Evolutionary conservation across 2,329 filamentous ascomycete species (phyloP).

Genomic region (Aureobasidium sp.): DNA sequence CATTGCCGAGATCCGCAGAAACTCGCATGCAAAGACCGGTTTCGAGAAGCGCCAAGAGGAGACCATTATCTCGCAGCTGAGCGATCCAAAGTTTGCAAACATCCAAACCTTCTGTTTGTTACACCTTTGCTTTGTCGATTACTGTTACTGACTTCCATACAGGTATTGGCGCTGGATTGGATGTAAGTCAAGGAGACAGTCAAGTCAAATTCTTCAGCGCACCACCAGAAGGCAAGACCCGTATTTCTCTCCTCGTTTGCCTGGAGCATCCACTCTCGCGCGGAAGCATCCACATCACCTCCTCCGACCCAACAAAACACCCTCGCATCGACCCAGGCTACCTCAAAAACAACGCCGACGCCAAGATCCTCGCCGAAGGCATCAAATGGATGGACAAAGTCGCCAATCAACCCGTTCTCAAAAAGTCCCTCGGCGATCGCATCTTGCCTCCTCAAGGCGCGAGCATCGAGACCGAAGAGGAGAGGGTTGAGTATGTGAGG

Average conservation of each 20-base stretch:
- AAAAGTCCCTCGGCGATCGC: slow-evolving; percentile 33
- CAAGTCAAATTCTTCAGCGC: slow-evolving; percentile 29
- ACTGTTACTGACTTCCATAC: background rate
- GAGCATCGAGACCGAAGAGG: slow-evolving; percentile 24
- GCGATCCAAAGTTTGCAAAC: slow-evolving; percentile 30
- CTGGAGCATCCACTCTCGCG: slow-evolving; percentile 26
- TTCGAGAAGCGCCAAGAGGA: slow-evolving; percentile 32
- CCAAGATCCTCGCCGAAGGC: slow-evolving; percentile 27
- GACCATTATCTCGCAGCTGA: slow-evolving; percentile 27
- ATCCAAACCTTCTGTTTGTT: slow-evolving; percentile 30
- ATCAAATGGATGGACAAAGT: slow-evolving; percentile 38
- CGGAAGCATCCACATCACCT: slow-evolving; percentile 27
- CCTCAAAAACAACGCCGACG: slow-evolving; percentile 26
- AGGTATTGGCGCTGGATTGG: slow-evolving; percentile 27
- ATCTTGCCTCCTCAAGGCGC: slow-evolving; percentile 28
- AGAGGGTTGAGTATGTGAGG: slow-evolving; percentile 24
- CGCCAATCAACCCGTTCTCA: slow-evolving; percentile 37
- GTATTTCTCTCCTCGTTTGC: slow-evolving; percentile 26
- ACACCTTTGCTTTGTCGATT: slow-evolving; percentile 7
- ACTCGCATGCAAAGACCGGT: slow-evolving; percentile 29
- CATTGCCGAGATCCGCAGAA: slow-evolving; percentile 26
- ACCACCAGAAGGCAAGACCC: slow-evolving; percentile 28
- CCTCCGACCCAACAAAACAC: slow-evolving; percentile 21
- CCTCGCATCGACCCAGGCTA: slow-evolving; percentile 30
- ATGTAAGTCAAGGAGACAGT: slow-evolving; percentile 24